A percentile compares a stretch with the other conserved stretches of the same genome.
These are phyloP conservation scores for Wickerhamomyces bisporus DNA, from an alignment of 805 yeast species.

Conservation along the genomic window DNA sequence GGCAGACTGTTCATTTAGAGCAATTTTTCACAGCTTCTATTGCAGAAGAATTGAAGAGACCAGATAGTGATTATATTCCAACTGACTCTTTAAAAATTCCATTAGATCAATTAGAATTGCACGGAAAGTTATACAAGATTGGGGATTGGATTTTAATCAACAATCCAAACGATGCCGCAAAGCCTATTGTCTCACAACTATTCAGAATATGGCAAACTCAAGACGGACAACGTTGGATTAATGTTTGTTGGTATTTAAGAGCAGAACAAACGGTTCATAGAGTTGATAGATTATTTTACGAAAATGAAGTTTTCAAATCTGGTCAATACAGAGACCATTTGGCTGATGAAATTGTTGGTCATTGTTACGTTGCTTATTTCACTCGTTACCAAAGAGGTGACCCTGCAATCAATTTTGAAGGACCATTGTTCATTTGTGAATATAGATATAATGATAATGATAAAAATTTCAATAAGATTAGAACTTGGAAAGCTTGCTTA, in stretches of 20 bases:
- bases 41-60: slow-evolving; percentile 69
- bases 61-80: slow-evolving; percentile 70
- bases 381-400: slow-evolving; percentile 95
- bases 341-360: slow-evolving; percentile 83
- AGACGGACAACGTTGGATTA: slow-evolving; percentile 81
- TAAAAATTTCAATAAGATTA: slow-evolving; percentile 85
- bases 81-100: slow-evolving; percentile 61
- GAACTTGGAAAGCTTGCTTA: slow-evolving; percentile 98
- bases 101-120: slow-evolving; percentile 66
- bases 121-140: slow-evolving; percentile 69
- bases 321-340: slow-evolving; percentile 95
- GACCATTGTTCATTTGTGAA: slow-evolving; percentile 90
- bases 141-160: slow-evolving; percentile 94
- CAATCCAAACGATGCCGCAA: slow-evolving; percentile 82
- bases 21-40: slow-evolving; percentile 50
- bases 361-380: slow-evolving; percentile 91
- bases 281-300: slow-evolving; percentile 81
- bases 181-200: slow-evolving; percentile 91
- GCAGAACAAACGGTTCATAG: slow-evolving; percentile 98
- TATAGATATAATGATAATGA: slow-evolving; percentile 89
- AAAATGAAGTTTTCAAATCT: slow-evolving; percentile 92
- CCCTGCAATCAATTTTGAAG: slow-evolving; percentile 73
- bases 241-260: slow-evolving; percentile 96
- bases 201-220: slow-evolving; percentile 87
- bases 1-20: slow-evolving; percentile 62